Evolutionary conservation across 257 asterid species (phyloP), one percentile per base, ranked within the genome.

Genomic region (Phtheirospermum japonicum): DNA sequence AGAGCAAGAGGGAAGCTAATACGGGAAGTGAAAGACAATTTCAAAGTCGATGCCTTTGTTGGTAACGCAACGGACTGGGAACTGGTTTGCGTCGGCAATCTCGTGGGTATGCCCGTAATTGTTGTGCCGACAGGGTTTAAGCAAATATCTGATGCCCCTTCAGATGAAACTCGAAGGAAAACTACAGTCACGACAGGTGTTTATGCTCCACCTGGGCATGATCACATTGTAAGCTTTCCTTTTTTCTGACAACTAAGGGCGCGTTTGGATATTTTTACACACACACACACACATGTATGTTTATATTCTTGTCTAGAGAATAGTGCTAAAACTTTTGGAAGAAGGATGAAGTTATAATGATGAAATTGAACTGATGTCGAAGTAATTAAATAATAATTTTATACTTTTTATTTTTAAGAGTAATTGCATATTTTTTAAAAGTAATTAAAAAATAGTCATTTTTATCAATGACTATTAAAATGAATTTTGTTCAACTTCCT

Each of bases 41-140:
- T 89, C 79, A 81, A 68, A 57, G 96, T 89, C 2, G 87, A 89
- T 43, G 96, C 95, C 14, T 87, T 92, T 61, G 72, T 89, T 23
- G 97, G 97, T 63, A 90, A 83, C 52, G 89, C 76, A 26, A 87
- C 94, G 0, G 96, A 89, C 50, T 89, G 97, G 97, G 99, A 92
- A 71, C 76, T 53, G 32, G 94, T 92, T 18, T 82, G 89, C 14
- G 81, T 89, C 12, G 92, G 95, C 28, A 86, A 92, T 78, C 97
- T 89, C 26, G 95, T 87, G 11, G 99, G 99, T 50, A 83, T 89
- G 73, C 97, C 99, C 4, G 88, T 86, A 13, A 67, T 92, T 39
- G 85, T 92, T 14, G 61, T 92, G 57, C 96, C 96, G 14, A 79
- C 94, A 6, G 99, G 97, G 58, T 83, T 86, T 42, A 82, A 83